Evolutionary conservation across 2,329 filamentous ascomycete genomes (phyloP), one percentile per base, ranked within the genome.

Genomic region (Colletotrichum graminicola): DNA sequence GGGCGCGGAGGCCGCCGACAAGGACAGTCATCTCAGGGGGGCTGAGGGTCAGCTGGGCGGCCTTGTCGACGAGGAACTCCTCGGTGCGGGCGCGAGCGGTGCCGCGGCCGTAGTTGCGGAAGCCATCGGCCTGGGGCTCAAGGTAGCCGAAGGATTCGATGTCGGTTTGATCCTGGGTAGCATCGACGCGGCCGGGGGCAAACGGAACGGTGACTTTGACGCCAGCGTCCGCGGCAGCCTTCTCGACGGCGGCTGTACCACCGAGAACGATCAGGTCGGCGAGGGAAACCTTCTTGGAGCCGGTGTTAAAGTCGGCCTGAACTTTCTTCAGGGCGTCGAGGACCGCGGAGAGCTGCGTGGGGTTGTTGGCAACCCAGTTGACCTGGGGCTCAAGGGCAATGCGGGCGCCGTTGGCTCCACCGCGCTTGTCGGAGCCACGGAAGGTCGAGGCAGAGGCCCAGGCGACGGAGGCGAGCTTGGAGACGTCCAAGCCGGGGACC

Each of bases 361-460:
- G 92, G 84, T 93, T 92, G 88, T 95, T 95, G 78, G 90, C 87
- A 77, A 89, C 82, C 92, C 93, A 95, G 80, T 89, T 84, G 76
- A 89, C 90, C 83, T 93, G 90, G 32, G 93, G 93, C 73, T 87
- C 84, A 14, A 95, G 91, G 43, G 91, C 90, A 76, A 95, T 93
- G 76, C 93, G 92, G 18, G 89, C 92, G 76, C 93, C 93, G 77
- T 95, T 95, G 82, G 93, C 93, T 78, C 93, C 93, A 75, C 93
- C 93, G 75, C 93, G 93, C 89, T 94, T 94, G 85, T 95, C 93
- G 75, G 89, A 88, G 75, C 90, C 88, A 73, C 92, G 91, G 89
- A 91, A 94, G 39, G 90, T 91, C 2, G 91, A 91, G 32, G 91
- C 91, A 0, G 92, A 89, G 1, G 89, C 89, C 89, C 90, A 94